These are phyloP conservation scores for Candida alai DNA, from an alignment of 805 yeast species.

Conservation along the genomic window DNA sequence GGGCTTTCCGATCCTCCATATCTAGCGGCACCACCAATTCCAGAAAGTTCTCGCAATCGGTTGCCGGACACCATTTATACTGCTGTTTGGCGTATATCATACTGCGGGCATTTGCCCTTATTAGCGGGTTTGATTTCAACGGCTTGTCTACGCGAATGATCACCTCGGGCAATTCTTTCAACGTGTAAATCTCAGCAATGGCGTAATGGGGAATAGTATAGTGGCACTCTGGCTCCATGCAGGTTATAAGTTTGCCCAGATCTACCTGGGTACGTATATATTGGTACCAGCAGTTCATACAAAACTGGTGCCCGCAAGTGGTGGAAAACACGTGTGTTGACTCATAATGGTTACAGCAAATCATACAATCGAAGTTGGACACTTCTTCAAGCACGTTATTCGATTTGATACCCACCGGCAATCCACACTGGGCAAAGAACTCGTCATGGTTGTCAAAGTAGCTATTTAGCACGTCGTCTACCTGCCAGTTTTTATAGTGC, in stretches of 20 bases:
- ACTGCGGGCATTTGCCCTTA: slow-evolving; percentile 38
- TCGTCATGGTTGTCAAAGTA: slow-evolving; percentile 28
- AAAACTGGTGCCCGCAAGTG: slow-evolving; percentile 68
- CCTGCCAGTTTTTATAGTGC: slow-evolving; percentile 37
- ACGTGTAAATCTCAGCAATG: slow-evolving; percentile 18
- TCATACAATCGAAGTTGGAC: slow-evolving; percentile 45
- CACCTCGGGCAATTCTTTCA: slow-evolving; percentile 10
- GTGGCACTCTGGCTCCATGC: slow-evolving; percentile 60
- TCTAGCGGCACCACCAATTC: slow-evolving; percentile 17
- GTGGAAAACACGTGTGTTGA: slow-evolving; percentile 41
- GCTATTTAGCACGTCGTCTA: slow-evolving; percentile 34
- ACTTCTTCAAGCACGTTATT: slow-evolving; percentile 12
- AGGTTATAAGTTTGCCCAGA: slow-evolving; percentile 49
- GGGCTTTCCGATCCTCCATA: slow-evolving; percentile 12
- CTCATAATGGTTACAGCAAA: slow-evolving; percentile 65
- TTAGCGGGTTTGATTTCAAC: slow-evolving; percentile 31
- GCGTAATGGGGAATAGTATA: slow-evolving; percentile 42
- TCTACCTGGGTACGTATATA: slow-evolving; percentile 48
- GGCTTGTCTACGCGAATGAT: slow-evolving; percentile 10
- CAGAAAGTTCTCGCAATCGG: slow-evolving; percentile 69
- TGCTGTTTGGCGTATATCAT: slow-evolving; percentile 48
- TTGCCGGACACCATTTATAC: slow-evolving; percentile 79
- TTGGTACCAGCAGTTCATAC: slow-evolving; percentile 61
- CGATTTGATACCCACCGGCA: slow-evolving; percentile 11
- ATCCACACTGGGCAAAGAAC: slow-evolving; percentile 27